Base-by-base conservation (phyloP, 345 rosid species). In the thale cress (Arabidopsis thaliana) region DNA sequence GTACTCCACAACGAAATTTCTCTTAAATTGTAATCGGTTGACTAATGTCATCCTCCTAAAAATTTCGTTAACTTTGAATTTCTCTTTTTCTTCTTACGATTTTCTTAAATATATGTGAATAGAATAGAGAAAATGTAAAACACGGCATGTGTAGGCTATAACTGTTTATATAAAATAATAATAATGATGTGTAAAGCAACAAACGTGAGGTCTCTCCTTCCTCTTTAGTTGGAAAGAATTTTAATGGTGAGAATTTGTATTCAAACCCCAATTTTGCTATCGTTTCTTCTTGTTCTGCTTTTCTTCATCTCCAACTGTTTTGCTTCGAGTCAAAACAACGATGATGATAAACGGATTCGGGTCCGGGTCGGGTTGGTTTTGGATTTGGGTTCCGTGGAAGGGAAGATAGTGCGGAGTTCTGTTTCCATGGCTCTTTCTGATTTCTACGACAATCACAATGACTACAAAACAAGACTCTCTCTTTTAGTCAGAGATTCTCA, bases 341-440 rank as follows among this genome's bases (percentile, higher is more conserved):
- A 45, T 51, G 41, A 52, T 11, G 53, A 68, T 60, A 42, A 79
- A n/a, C 50, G 3, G 13, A 4, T 28, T 28, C 32, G 32, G 32
- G 44, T 73, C 20, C 12, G 7, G 12, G 73, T 75, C 8, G 83
- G 83, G 2, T 53, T 80, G 38, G 72, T 80, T 11, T 44, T 80
- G 50, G 60, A 79, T 65, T 45, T 70, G 69, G 73, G 61, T 32
- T 70, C 82, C 64, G 9, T 49, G 69, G 76, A 75, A 32, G 82
- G 82, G 0, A 79, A 70, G 59, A 75, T 70, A 24, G 57, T 79
- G 13, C 8, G 4, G 40, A 24, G 28, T 34, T 75, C 73, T 34
- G 68, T 79, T 74, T 64, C 65, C 33, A 41, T 64, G 76, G 76
- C 82, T 3, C 61, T 79, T 41, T 68, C 73, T 0, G 82, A 79